These are phyloP conservation scores for Nephelium lappaceum DNA, from an alignment of 345 rosid species.

Conservation along the genomic window DNA sequence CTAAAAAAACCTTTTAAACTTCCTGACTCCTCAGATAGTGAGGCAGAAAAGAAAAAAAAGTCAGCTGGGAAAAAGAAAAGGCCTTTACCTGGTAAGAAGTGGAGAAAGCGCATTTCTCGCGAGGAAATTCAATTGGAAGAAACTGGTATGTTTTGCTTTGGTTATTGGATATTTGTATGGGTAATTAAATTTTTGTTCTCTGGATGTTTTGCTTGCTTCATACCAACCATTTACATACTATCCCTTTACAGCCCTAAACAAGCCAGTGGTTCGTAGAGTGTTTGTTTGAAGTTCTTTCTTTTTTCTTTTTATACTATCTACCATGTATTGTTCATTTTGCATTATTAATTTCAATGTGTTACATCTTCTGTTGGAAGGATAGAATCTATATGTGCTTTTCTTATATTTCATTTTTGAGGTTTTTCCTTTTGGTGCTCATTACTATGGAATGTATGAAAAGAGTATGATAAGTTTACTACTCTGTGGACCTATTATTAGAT, in stretches of 20 bases:
- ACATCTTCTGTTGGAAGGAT: background rate
- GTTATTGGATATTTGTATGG: slow-evolving; percentile 7
- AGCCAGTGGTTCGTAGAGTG: background rate
- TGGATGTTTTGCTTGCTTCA: slow-evolving; percentile 3
- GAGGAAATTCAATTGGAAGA: slow-evolving; percentile 58
- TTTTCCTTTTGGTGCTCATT: background rate
- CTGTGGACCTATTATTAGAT: background rate
- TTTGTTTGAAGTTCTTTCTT: background rate
- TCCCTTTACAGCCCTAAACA: background rate
- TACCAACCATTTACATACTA: background rate
- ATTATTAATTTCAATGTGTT: background rate
- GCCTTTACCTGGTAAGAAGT: slow-evolving; percentile 87
- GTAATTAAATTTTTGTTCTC: slow-evolving; percentile 1
- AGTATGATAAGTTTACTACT: background rate
- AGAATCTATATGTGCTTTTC: background rate
- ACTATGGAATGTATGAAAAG: background rate
- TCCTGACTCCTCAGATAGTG: slow-evolving; percentile 48
- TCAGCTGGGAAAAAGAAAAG: slow-evolving; percentile 57
- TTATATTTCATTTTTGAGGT: background rate
- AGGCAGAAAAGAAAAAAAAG: slow-evolving; percentile 43
- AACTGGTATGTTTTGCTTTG: slow-evolving; percentile 53
- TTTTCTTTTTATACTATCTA: background rate
- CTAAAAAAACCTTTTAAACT: slow-evolving; percentile 53
- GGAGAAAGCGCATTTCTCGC: slow-evolving; percentile 65
- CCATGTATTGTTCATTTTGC: background rate